phyloP scores from a whole-genome alignment of 306 rosid species.

The Prunus armeniaca region DNA sequence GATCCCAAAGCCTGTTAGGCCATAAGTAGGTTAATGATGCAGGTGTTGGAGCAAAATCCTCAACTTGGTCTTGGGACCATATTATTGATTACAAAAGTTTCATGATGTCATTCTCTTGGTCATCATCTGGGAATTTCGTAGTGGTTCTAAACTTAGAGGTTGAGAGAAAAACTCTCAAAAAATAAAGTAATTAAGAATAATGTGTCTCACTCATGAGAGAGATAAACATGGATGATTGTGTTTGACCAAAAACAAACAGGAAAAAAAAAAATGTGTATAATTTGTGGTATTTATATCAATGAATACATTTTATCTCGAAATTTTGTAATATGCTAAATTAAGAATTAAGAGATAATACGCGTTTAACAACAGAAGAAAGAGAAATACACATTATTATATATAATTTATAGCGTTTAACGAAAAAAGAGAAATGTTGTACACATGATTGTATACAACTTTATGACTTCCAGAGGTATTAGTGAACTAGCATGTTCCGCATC shows the following conservation, averaged over 20 bases:
- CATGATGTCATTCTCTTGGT: constrained; percentile 20
- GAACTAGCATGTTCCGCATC: neutral
- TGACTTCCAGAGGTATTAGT: neutral
- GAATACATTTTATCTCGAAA: too few species aligned
- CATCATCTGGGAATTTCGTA: neutral
- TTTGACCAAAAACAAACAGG: too few species aligned
- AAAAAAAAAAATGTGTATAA: too few species aligned
- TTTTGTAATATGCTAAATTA: too few species aligned
- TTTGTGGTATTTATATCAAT: too few species aligned
- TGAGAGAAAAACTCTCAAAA: neutral
- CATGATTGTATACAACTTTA: too few species aligned
- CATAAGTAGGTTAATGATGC: constrained; percentile 39
- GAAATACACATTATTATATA: too few species aligned
- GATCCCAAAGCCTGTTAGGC: constrained; percentile 23
- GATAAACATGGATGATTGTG: too few species aligned
- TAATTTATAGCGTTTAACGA: too few species aligned
- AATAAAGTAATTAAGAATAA: neutral
- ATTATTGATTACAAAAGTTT: neutral
- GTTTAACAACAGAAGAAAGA: too few species aligned
- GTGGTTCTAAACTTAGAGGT: neutral
- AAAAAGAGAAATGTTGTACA: too few species aligned
- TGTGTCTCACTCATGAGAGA: neutral
- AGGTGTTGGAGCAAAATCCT: constrained; percentile 14
- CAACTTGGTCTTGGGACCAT: constrained; percentile 18
- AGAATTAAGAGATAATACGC: too few species aligned